Evolutionary conservation across 2,329 filamentous ascomycete genomes (phyloP).

Genomic region (Calonectria pteridis): DNA sequence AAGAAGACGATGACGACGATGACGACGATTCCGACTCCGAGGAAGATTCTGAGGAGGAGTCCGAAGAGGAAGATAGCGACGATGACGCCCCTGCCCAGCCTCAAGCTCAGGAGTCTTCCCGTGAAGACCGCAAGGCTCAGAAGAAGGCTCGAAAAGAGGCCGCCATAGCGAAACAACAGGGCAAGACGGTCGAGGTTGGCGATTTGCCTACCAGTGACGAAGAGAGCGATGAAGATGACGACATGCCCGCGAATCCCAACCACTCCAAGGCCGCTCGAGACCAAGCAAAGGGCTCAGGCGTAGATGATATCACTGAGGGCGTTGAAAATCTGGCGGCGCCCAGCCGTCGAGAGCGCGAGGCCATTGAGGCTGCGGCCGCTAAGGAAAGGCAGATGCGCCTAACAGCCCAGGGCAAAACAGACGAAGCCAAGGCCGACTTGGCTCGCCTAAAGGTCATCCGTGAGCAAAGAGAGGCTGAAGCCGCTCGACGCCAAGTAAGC

Average conservation of each 20-base stretch:
- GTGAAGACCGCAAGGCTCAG: constrained; percentile 88
- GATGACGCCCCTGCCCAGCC: constrained; percentile 57
- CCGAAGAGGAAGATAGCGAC: constrained; percentile 63
- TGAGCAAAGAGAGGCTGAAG: constrained; percentile 87
- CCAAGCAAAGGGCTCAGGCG: constrained; percentile 57
- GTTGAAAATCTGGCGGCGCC: constrained; percentile 66
- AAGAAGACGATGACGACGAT: constrained; percentile 64
- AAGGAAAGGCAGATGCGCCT: constrained; percentile 93
- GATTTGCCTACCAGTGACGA: constrained; percentile 84
- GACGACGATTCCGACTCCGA: constrained; percentile 63
- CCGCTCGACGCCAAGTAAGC: constrained; percentile 81
- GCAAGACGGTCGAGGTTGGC: constrained; percentile 80
- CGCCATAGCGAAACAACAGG: constrained; percentile 82
- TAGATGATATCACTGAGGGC: constrained; percentile 65
- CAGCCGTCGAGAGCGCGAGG: constrained; percentile 73
- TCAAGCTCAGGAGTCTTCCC: constrained; percentile 67
- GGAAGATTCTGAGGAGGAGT: constrained; percentile 64
- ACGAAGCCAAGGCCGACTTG: constrained; percentile 91
- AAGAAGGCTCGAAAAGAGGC: constrained; percentile 94
- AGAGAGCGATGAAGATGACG: constrained; percentile 71
- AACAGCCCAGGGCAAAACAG: constrained; percentile 95
- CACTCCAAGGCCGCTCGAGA: constrained; percentile 81
- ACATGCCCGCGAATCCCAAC: constrained; percentile 90
- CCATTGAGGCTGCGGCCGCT: constrained; percentile 86
- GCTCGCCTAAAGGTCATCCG: constrained; percentile 85